Base-by-base conservation (phyloP, 2,329 filamentous ascomycete species). In the Talaromyces pinophilus region DNA sequence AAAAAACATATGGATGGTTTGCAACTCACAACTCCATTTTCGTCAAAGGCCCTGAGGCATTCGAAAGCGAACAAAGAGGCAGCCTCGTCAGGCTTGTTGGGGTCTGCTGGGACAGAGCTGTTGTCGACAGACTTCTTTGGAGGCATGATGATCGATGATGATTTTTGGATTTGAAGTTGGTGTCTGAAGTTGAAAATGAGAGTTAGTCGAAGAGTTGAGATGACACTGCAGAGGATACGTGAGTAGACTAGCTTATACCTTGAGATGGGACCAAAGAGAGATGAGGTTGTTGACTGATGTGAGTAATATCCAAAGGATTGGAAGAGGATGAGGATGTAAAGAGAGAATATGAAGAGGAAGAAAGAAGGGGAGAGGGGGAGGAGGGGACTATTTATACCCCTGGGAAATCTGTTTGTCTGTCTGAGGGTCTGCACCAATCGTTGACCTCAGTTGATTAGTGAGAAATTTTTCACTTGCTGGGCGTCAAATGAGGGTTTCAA, bases 111-210 rank as follows among this genome's bases (percentile, higher is more conserved):
- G 7, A n/a, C 30, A n/a, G 33, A 22, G n/a, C n/a, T 8, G 13
- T 15, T 57, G 19, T 57, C 30, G 11, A n/a, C 25, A 35, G 38
- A 30, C 46, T 66, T 66, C 48, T 66, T 66, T 13, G 64, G 59
- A 52, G 64, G 64, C 64, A 66, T 66, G 19, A 19, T 66, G 33
- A 13, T 38, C 33, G 54, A 40, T 57, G 33, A 38, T 17, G 30
- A 38, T 55, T 22, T 13, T 42, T 55, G 3, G 28, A 15, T 52
- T 35, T 7, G 52, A 55, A 38, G 30, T 22, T 38, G 30, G 10
- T 57, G 33, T 35, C n/a, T 35, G 28, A 7, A 57, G n/a, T 38
- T 5, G 17, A n/a, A 13, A 57, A 15, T 22, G 54, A 25, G n/a
- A 57, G 54, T 57, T 11, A 40, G 30, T 7, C 28, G 19, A 35